phyloP scores from a whole-genome alignment of 192 early-diverging fungal species.

The Coemansia javaensis region DNA sequence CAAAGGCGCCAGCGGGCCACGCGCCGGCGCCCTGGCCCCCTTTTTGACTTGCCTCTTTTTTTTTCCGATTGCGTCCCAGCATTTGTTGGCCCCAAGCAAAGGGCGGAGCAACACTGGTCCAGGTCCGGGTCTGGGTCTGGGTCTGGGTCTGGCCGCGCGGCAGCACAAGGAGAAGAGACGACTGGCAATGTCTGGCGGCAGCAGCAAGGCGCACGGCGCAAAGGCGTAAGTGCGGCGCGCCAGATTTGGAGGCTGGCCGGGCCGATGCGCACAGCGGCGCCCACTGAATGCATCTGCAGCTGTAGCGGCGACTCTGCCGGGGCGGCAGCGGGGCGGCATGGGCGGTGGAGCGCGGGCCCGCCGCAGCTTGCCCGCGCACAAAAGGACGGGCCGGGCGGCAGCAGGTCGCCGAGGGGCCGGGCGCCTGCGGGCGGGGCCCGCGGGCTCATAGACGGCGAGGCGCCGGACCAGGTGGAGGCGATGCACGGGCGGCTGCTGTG shows the following conservation, averaged over 20 bases:
- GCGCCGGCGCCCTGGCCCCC: no score
- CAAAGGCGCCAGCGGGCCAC: no score
- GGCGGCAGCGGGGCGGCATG: slow-evolving; percentile 9
- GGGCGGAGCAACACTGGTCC: no score
- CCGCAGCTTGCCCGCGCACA: slow-evolving; percentile 25
- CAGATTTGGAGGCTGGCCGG: background rate
- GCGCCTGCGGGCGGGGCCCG: background rate
- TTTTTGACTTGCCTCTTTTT: no score
- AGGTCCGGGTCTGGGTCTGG: no score
- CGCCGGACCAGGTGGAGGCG: slow-evolving; percentile 29
- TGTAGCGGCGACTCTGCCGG: slow-evolving; percentile 2
- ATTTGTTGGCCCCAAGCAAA: no score
- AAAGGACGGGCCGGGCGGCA: slow-evolving; percentile 14
- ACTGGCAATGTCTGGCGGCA: slow-evolving; percentile 32
- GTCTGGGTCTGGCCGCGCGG: no score
- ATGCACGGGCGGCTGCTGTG: slow-evolving; percentile 46
- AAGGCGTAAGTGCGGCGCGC: slow-evolving; percentile 19
- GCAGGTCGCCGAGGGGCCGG: slow-evolving; percentile 2
- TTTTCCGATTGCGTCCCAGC: no score
- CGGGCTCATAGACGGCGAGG: slow-evolving; percentile 42
- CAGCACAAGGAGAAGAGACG: background rate
- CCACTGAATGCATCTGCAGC: background rate
- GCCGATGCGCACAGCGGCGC: background rate
- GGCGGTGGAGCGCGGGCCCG: slow-evolving; percentile 35
- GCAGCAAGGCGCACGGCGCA: slow-evolving; percentile 23